These are phyloP conservation scores for Agaricus subrufescens DNA, from an alignment of 768 basidiomycete species.

Conservation along the genomic window DNA sequence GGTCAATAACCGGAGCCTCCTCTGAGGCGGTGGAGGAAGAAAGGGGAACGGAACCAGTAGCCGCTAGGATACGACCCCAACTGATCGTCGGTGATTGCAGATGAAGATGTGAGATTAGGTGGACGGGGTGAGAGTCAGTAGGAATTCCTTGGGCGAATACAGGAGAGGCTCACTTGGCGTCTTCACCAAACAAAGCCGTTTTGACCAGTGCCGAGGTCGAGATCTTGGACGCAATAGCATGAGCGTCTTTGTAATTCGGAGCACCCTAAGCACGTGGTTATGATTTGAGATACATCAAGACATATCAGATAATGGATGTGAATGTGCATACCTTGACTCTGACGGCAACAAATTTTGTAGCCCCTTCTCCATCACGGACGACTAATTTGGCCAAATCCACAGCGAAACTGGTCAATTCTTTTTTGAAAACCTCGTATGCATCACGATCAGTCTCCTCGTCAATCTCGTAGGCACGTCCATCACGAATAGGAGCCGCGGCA, in stretches of 20 bases:
- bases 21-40: conserved; percentile 40
- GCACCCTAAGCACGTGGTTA: conserved; percentile 55
- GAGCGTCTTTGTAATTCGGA: conserved; percentile 77
- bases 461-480: conserved; percentile 44
- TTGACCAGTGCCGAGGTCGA: conserved; percentile 95
- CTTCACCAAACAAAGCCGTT: conserved; percentile 93
- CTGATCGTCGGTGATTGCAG: conserved; percentile 29
- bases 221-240: conserved; percentile 84
- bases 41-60: conserved; percentile 75
- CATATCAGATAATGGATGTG: background rate
- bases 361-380: conserved; percentile 97
- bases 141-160: background rate
- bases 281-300: background rate
- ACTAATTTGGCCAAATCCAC: conserved; percentile 90
- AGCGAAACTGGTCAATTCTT: conserved; percentile 81
- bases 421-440: conserved; percentile 69
- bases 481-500: conserved; percentile 52
- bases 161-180: conserved; percentile 69
- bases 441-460: conserved; percentile 59
- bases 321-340: conserved; percentile 66
- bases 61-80: conserved; percentile 96
- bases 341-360: conserved; percentile 95
- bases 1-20: conserved; percentile 51
- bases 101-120: background rate
- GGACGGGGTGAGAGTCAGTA: background rate